Evolutionary conservation across 768 basidiomycete species (phyloP).

Genomic region (Boletus eberwhitei): DNA sequence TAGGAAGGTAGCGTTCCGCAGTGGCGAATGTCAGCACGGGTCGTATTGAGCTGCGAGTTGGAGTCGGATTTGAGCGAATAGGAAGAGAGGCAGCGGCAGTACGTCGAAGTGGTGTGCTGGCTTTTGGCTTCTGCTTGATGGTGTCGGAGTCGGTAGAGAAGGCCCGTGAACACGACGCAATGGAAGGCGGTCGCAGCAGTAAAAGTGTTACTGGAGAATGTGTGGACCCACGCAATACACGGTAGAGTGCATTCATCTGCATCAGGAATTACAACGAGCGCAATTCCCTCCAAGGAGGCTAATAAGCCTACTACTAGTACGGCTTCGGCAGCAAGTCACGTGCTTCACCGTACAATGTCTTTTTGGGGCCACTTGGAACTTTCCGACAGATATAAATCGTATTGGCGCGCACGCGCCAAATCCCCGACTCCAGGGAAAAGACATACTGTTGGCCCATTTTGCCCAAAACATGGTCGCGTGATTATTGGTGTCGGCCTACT

Average conservation of each 20-base stretch:
- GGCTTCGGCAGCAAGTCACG: slow-evolving; percentile 9
- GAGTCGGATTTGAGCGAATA: slow-evolving; percentile 82
- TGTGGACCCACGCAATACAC: slow-evolving; percentile 3
- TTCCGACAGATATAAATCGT: too few relatives aligned
- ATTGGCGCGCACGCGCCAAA: too few relatives aligned
- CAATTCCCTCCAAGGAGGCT: background rate
- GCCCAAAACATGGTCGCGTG: too few relatives aligned
- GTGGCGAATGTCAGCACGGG: slow-evolving; percentile 81
- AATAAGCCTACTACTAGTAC: background rate
- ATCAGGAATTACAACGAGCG: slow-evolving; percentile 6
- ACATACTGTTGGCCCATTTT: too few relatives aligned
- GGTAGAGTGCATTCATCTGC: slow-evolving; percentile 22
- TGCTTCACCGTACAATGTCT: background rate
- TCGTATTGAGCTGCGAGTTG: slow-evolving; percentile 76
- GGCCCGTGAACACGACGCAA: slow-evolving; percentile 4
- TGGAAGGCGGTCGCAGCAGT: background rate
- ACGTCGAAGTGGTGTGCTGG: slow-evolving; percentile 73
- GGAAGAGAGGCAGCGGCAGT: slow-evolving; percentile 83
- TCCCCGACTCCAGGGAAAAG: too few relatives aligned
- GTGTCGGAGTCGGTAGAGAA: slow-evolving; percentile 21
- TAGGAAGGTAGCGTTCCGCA: slow-evolving; percentile 73
- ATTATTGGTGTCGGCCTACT: too few relatives aligned
- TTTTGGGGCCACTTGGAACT: background rate
- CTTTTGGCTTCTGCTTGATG: slow-evolving; percentile 71
- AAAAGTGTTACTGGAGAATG: background rate